Percentiles rank a stretch among this genome's conserved stretches.
phyloP scores from a whole-genome alignment of 257 asterid species.

The Salvia hispanica region DNA sequence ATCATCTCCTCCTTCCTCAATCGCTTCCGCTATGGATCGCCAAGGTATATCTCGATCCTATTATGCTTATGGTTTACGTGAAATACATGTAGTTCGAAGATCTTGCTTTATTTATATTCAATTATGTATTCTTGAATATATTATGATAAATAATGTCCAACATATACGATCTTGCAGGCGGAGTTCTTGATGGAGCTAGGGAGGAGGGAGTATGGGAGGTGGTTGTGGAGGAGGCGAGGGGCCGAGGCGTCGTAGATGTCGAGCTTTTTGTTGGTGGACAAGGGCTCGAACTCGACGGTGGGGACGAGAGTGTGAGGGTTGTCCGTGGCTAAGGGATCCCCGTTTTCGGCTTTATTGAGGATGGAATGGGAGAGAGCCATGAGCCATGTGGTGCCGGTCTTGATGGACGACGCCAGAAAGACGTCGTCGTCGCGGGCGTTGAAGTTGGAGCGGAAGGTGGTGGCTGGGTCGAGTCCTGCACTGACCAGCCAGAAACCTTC shows the following conservation, averaged over 20 bases:
- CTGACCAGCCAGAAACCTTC: no score
- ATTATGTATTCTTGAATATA: no score
- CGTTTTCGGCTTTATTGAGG: neutral
- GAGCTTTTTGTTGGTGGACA: neutral
- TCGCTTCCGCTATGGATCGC: no score
- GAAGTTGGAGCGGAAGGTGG: conserved; percentile 11
- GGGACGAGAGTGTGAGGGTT: conserved; percentile 32
- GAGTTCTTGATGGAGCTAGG: conserved; percentile 13
- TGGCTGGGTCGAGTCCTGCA: neutral
- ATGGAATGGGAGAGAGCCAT: conserved; percentile 20
- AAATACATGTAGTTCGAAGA: no score
- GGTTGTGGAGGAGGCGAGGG: conserved; percentile 28
- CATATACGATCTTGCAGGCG: conserved; percentile 18
- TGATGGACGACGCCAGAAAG: no score
- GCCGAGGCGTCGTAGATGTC: conserved; percentile 14
- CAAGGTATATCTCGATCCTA: no score
- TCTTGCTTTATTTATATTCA: no score
- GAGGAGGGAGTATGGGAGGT: conserved; percentile 4
- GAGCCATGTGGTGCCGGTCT: conserved; percentile 27
- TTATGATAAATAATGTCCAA: no score
- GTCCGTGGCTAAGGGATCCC: neutral
- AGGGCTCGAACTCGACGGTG: conserved; percentile 16
- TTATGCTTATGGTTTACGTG: no score
- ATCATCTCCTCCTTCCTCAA: no score
- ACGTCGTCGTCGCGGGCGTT: no score